Conservation (phyloP, 2,329 filamentous ascomycete genomes). For the Xylariaceae sp. region DNA sequence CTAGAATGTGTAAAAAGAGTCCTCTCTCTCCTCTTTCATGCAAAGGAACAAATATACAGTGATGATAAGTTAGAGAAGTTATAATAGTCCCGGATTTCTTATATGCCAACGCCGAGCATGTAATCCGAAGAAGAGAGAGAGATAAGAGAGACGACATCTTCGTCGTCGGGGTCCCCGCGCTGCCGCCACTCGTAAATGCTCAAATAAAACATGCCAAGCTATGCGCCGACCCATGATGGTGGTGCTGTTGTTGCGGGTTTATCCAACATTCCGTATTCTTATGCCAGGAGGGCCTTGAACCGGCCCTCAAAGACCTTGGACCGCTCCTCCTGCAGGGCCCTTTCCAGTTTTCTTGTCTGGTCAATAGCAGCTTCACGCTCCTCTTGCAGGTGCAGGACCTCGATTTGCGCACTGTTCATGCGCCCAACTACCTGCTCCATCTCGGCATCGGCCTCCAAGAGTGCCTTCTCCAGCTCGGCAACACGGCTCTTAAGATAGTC, state of each 20-base stretch:
- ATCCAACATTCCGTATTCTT: slow-evolving; percentile 1
- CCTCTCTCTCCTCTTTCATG: background rate
- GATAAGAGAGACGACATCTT: background rate
- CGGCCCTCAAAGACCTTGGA: slow-evolving; percentile 46
- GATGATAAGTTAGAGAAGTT: background rate
- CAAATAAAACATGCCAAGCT: slow-evolving; percentile 11
- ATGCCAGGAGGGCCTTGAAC: slow-evolving; percentile 33
- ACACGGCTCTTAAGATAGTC: slow-evolving; percentile 73
- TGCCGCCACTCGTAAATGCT: slow-evolving; percentile 19
- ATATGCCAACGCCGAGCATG: slow-evolving; percentile 9
- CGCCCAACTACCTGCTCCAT: slow-evolving; percentile 79
- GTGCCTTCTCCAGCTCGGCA: slow-evolving; percentile 75
- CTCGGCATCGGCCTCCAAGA: slow-evolving; percentile 68
- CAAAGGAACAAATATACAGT: slow-evolving; percentile 16
- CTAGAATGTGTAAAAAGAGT: slow-evolving; percentile 13
- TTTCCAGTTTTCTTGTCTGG: slow-evolving; percentile 65
- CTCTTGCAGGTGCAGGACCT: slow-evolving; percentile 72
- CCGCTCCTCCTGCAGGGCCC: slow-evolving; percentile 59
- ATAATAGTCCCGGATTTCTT: background rate
- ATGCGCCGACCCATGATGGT: slow-evolving; percentile 7
- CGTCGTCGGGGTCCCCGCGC: slow-evolving; percentile 8
- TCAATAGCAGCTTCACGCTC: slow-evolving; percentile 69
- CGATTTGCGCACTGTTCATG: slow-evolving; percentile 79
- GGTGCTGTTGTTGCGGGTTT: background rate
- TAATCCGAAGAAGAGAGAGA: slow-evolving; percentile 5